These are phyloP conservation scores for Termitomyces heimii DNA, from an alignment of 768 basidiomycete species.

Conservation along the genomic window DNA sequence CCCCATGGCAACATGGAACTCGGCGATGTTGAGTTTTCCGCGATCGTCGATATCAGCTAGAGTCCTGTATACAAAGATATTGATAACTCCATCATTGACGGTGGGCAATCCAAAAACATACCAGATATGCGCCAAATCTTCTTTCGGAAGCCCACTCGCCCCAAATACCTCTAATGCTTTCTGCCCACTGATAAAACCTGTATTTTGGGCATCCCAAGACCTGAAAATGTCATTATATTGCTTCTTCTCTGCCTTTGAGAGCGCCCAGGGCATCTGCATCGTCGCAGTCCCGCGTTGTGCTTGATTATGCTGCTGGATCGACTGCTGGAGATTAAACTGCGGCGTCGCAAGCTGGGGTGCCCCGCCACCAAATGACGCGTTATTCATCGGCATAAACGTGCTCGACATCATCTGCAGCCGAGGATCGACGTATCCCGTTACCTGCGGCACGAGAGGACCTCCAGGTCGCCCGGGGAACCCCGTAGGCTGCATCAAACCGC, in stretches of 20 bases:
- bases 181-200: constrained; percentile 82
- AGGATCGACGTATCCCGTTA: constrained; percentile 80
- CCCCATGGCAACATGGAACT: constrained; percentile 99
- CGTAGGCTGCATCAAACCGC: constrained; percentile 46
- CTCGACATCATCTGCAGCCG: constrained; percentile 85
- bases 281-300: constrained; percentile 57
- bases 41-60: constrained; percentile 91
- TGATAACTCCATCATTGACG: not conserved
- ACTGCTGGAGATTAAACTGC: constrained; percentile 70
- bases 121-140: constrained; percentile 94
- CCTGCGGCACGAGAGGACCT: constrained; percentile 58
- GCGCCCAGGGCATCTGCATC: constrained; percentile 78
- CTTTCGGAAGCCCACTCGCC: constrained; percentile 81
- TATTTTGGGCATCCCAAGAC: constrained; percentile 82
- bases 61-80: constrained; percentile 46
- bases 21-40: constrained; percentile 90
- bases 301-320: constrained; percentile 85
- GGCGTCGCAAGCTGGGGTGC: constrained; percentile 65
- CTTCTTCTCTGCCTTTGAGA: constrained; percentile 90
- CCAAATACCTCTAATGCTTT: constrained; percentile 92
- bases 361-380: constrained; percentile 39
- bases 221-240: constrained; percentile 95
- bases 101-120: constrained; percentile 29
- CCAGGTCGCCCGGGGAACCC: constrained; percentile 45
- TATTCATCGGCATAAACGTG: constrained; percentile 77